Base-by-base conservation (phyloP, 495 filamentous ascomycete genomes). In the Astrothelium macrocarpum region DNA sequence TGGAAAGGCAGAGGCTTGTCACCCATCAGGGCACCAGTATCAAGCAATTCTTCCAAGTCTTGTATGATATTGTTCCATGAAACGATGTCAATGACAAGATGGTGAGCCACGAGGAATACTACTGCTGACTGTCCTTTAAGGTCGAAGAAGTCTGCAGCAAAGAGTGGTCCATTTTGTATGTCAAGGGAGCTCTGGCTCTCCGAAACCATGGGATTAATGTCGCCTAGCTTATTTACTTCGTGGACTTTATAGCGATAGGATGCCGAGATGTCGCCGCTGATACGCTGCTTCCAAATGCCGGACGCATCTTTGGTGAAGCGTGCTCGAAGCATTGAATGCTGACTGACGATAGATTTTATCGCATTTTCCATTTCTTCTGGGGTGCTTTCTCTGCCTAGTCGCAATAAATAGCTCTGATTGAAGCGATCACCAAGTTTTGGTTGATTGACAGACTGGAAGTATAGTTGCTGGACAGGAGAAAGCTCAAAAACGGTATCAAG, bases 281-380 rank as follows among this genome's bases (percentile, higher is more conserved):
- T 61, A 18, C 64, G 56, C 32, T 71, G 69, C 39, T 65, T 59
- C 69, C 69, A 71, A 18, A 53, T 43, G 45, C 39, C 32, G 1
- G 34, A 31, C 12, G 58, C 20, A 16, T 62, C 59, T 3, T 43
- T 59, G 18, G 11, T 23, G 36, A 71, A 71, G 0, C 70, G 62
- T 49, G 70, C 67, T 29, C 70, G 67, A 16, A 71, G 65, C 70
- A 71, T 71, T 23, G 70, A 71, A 61, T 71, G 70, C 2, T 62
- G 62, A 31, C 43, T 43, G 1, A 71, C 61, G 7, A 71, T 62
- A 32, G 61, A 56, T 61, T 68, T 56, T 12, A 71, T 36, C 2
- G 70, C 70, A 5, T 16, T 14, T 10, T 56, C 61, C 12, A 71
- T 62, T 1, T 59, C 60, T 29, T 61, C 36, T 11, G 18, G 25